Conservation (phyloP, 371 early-diverging fungal species). For the Apophysomyces trapeziformis region DNA sequence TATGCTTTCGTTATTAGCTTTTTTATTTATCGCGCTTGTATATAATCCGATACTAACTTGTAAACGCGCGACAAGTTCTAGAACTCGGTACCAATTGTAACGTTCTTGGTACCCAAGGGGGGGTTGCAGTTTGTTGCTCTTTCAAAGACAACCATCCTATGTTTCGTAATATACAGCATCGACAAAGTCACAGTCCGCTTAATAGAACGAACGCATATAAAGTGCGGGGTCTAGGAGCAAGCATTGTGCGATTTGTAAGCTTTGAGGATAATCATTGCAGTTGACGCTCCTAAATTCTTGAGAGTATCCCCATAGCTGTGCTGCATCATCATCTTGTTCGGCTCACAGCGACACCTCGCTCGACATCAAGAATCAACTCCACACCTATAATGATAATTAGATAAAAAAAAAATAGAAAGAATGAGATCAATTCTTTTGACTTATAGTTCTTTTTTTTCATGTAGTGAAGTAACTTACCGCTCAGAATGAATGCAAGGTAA, state of each 20-base stretch:
- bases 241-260: conserved; percentile 21
- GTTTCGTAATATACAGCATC: neutral
- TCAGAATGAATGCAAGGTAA: too few species aligned
- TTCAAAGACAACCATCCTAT: conserved; percentile 1
- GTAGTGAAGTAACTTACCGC: too few species aligned
- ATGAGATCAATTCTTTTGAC: too few species aligned
- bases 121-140: conserved; percentile 2
- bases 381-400: conserved; percentile 20
- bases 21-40: neutral
- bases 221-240: conserved; percentile 9
- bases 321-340: conserved; percentile 19
- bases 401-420: neutral
- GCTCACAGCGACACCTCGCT: conserved; percentile 20
- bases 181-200: neutral
- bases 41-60: neutral
- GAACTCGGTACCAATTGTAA: neutral
- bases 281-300: conserved; percentile 18
- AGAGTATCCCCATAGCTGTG: conserved; percentile 20
- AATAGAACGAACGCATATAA: neutral
- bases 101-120: conserved; percentile 1
- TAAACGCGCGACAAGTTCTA: neutral
- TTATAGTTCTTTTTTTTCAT: too few species aligned
- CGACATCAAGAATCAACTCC: conserved; percentile 24
- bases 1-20: conserved; percentile 2
- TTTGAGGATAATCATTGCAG: conserved; percentile 23